Evolutionary conservation across 176 grass and related monocot genomes (phyloP), one percentile per base, ranked within the genome.

Genomic region (Alopecurus myosuroides): DNA sequence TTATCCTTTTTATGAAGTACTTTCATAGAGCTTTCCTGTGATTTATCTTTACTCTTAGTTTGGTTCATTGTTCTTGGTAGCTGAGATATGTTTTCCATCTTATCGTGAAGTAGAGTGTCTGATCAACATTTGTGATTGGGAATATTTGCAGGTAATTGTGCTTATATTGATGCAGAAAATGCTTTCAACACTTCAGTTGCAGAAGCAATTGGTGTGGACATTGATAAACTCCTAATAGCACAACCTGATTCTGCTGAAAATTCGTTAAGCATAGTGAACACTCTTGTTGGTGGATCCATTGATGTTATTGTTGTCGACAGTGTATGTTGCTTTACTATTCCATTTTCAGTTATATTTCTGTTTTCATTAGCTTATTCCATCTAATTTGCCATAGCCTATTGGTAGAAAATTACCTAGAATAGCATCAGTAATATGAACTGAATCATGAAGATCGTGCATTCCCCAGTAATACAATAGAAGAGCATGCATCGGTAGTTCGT

Each of bases 151-250:
- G 97, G 97, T 75, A 82, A 74, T 39, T 98, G 97, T 65, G 97
- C 97, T 81, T 98, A 98, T 88, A 69, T 98, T 82, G 97, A 98
- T 92, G 89, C 81, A 48, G 97, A 98, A 86, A 95, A 95, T 86
- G 91, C 91, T 74, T 90, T 98, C 55, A 78, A 91, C 82, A 86
- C 89, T 55, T 90, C 81, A 74, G 83, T 98, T 78, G 93, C 89
- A 4, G 91, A 98, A 92, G 84, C 86, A 69, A 80, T 98, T 37
- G 96, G 96, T 61, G 89, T 98, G 77, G 82, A 98, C 82, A 84
- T 84, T 62, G 89, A 89, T 71, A 95, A 92, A 82, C 91, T 98
- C 64, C 86, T 95, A 48, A 95, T 98, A 77, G 71, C 89, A 29
- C 89, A 85, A 85, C 91, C 93, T 20, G 69, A 87, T 84, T 94